A percentile compares a stretch with the other conserved stretches of the same genome.
phyloP scores from a whole-genome alignment of 805 yeast species.

The Barnettozyma siamensis region DNA sequence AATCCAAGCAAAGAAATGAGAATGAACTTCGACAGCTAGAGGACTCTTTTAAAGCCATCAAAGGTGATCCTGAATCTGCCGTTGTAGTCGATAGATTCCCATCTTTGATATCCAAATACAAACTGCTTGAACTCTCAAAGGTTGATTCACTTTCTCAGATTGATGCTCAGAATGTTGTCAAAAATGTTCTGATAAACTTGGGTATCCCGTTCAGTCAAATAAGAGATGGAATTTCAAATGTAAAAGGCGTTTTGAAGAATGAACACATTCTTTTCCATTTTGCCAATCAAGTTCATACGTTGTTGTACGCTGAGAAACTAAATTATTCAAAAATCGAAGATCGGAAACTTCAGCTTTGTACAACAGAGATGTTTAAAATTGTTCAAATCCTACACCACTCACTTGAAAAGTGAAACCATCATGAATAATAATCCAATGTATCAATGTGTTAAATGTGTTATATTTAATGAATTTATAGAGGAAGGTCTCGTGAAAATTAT shows the following conservation, averaged over 20 bases:
- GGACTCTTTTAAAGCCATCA: constrained; percentile 2
- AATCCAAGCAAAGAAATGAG: constrained; percentile 3
- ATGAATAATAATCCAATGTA: too few species aligned
- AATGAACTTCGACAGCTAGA: neutral
- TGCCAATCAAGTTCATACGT: constrained; percentile 27
- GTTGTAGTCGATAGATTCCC: constrained; percentile 25
- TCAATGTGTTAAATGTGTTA: too few species aligned
- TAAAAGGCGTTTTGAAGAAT: constrained; percentile 24
- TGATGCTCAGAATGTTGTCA: constrained; percentile 30
- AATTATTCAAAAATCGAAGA: constrained; percentile 21
- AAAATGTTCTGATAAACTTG: constrained; percentile 28
- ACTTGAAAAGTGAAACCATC: constrained; percentile 3
- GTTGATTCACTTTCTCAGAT: constrained; percentile 27
- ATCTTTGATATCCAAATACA: constrained; percentile 20
- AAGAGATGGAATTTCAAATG: constrained; percentile 22
- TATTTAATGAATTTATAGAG: too few species aligned
- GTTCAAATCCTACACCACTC: constrained; percentile 16
- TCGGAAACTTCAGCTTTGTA: constrained; percentile 22
- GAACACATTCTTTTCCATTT: constrained; percentile 27
- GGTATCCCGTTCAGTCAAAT: constrained; percentile 28
- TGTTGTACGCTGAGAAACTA: constrained; percentile 27
- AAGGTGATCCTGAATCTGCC: constrained; percentile 22
- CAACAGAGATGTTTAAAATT: constrained; percentile 26
- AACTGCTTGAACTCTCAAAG: constrained; percentile 20
- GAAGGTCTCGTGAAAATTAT: too few species aligned